Evolutionary conservation across 306 rosid species (phyloP), one percentile per base, ranked within the genome.

Genomic region (Prunus armeniaca): DNA sequence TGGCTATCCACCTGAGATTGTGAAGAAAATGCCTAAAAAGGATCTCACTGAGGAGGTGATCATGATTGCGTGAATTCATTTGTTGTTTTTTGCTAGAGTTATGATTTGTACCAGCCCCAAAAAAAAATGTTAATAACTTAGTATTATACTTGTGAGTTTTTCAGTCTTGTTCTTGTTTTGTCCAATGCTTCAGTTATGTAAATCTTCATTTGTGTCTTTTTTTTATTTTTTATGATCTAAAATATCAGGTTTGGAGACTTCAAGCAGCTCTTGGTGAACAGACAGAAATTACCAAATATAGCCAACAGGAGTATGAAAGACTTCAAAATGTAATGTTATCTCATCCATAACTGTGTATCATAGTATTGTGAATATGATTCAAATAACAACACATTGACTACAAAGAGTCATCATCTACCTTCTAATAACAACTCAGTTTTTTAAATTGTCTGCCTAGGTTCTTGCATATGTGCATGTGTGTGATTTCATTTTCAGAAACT

Each of bases 41-140:
- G 99, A 96, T 91, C 98, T 96, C 77, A 92, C 99, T 0, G 99
- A 96, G 85, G 99, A 96, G 98, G 99, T 96, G 78, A 83, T 78
- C 65, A n/a, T 76, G 58, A 38, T 38, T 38, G 4, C 27, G 17
- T 19, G 5, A 30, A 3, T 19, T n/a, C 52, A 13, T 61, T 19
- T 63, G 54, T 55, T 69, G 19, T 51, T 32, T 68, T 45, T 70
- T 8, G 49, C 68, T 47, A 51, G 55, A 65, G 27, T 58, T 72
- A 12, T 69, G 51, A 74, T 49, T 25, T 47, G 55, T 19, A 58
- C 17, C 34, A 25, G 65, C 13, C 34, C 65, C 30, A 2, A 28
- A 28, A 28, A 28, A 28, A 28, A 28, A 2, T 51, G 32, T 34
- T 62, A 17, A 27, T 67, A 25, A 51, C 27, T 27, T 45, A 17